These are phyloP conservation scores for Boeremia lycopersici DNA, from an alignment of 2,329 filamentous ascomycete species.

Conservation along the genomic window DNA sequence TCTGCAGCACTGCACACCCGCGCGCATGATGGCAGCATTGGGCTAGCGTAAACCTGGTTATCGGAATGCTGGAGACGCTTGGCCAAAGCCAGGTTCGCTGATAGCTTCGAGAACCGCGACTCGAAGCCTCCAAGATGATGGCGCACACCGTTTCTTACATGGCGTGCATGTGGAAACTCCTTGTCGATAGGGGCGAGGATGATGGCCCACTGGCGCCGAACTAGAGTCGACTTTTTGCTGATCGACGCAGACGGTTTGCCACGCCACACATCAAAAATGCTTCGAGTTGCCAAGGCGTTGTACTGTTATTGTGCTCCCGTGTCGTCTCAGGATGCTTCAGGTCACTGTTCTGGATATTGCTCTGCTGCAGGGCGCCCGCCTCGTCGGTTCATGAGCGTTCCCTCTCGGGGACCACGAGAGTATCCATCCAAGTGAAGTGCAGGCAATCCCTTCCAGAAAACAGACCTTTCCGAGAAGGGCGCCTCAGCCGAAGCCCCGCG, in stretches of 20 bases:
- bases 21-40: slow-evolving; percentile 19
- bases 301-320: not conserved
- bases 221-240: slow-evolving; percentile 6
- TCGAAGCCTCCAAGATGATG: slow-evolving; percentile 16
- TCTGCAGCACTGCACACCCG: slow-evolving; percentile 23
- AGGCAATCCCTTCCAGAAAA: slow-evolving; percentile 36
- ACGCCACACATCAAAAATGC: slow-evolving; percentile 6
- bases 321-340: slow-evolving; percentile 2
- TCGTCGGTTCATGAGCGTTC: slow-evolving; percentile 5
- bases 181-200: slow-evolving; percentile 21
- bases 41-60: slow-evolving; percentile 34
- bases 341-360: not conserved
- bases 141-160: slow-evolving; percentile 21
- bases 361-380: slow-evolving; percentile 1
- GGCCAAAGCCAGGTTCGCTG: slow-evolving; percentile 9
- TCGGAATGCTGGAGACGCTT: slow-evolving; percentile 25
- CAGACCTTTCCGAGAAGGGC: slow-evolving; percentile 35
- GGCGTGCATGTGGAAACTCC: slow-evolving; percentile 16
- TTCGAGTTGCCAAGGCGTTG: not conserved
- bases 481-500: slow-evolving; percentile 44
- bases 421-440: slow-evolving; percentile 28
- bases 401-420: slow-evolving; percentile 15
- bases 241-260: slow-evolving; percentile 24
- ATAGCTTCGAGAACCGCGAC: slow-evolving; percentile 25
- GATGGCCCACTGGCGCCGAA: slow-evolving; percentile 18